A percentile compares a stretch with the other conserved stretches of the same genome.
Conservation (phyloP, 768 basidiomycete species). For the Auriscalpium orientale region DNA sequence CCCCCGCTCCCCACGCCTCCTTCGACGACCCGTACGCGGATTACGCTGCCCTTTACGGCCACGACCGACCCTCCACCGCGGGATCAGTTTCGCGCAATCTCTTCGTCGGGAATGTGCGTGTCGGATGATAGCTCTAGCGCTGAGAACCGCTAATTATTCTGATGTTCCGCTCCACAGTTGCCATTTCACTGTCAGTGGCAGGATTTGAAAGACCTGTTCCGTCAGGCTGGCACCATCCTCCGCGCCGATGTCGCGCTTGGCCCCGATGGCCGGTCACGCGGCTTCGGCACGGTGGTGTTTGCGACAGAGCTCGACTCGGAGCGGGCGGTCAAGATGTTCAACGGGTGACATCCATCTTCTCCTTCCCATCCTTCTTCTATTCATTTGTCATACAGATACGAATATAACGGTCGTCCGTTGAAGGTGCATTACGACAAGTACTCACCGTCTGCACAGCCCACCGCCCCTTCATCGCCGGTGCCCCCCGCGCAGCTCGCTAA, state of each 20-base stretch:
- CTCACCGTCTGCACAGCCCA: conserved; percentile 28
- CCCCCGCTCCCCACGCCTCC: conserved; percentile 3
- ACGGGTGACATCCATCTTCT: conserved; percentile 51
- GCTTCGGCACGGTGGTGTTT: conserved; percentile 90
- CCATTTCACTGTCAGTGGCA: conserved; percentile 97
- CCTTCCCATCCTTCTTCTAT: background rate
- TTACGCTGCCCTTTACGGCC: conserved; percentile 19
- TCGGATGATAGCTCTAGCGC: background rate
- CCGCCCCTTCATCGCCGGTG: conserved; percentile 13
- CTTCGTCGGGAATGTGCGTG: conserved; percentile 84
- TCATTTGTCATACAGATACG: conserved; percentile 45
- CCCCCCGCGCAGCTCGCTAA: conserved; percentile 1
- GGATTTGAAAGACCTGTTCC: conserved; percentile 93
- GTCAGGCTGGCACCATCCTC: conserved; percentile 82
- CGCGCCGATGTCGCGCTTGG: conserved; percentile 89
- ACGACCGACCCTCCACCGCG: conserved; percentile 19
- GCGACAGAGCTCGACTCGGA: conserved; percentile 79
- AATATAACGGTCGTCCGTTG: conserved; percentile 78
- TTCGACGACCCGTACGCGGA: conserved; percentile 12
- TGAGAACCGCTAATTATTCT: conserved; percentile 10
- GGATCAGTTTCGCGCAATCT: conserved; percentile 44
- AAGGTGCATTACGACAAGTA: conserved; percentile 93
- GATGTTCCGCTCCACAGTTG: conserved; percentile 39
- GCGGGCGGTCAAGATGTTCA: conserved; percentile 78
- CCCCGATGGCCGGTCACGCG: conserved; percentile 80